A percentile compares a stretch with the other conserved stretches of the same genome.
Evolutionary conservation across 768 basidiomycete species (phyloP).

Genomic region (Tylopilus plumbeoviolaceoides): DNA sequence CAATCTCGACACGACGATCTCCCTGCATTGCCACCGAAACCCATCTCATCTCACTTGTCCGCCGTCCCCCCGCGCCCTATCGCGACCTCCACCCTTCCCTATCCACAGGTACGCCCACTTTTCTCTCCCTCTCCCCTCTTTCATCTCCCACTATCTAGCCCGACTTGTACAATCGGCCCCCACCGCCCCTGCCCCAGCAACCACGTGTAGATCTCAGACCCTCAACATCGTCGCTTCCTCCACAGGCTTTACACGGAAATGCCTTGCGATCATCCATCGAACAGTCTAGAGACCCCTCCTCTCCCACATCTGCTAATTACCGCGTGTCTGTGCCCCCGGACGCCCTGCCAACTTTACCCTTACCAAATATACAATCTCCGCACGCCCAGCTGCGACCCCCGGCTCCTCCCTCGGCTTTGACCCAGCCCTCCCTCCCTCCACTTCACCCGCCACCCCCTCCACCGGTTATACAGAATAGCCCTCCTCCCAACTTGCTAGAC

Average conservation of each 20-base stretch:
- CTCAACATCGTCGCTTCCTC: conserved; percentile 19
- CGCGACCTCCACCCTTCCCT: conserved; percentile 2
- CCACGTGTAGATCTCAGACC: conserved; percentile 20
- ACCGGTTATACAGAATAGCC: conserved; percentile 6
- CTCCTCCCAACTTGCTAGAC: conserved; percentile 61
- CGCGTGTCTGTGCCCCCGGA: conserved; percentile 25
- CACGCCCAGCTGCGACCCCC: conserved; percentile 18
- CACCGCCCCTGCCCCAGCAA: conserved; percentile 31
- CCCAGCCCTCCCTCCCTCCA: conserved; percentile 24
- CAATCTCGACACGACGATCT: conserved; percentile 25
- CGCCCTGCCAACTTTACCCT: conserved; percentile 24
- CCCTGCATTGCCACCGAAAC: conserved; percentile 40
- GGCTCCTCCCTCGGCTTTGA: conserved; percentile 12
- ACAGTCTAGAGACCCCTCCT: conserved; percentile 17
- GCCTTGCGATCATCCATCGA: conserved; percentile 16
- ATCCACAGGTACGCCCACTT: conserved; percentile 21
- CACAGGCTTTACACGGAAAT: conserved; percentile 21
- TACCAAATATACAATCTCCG: conserved; percentile 27
- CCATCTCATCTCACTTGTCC: conserved; percentile 17
- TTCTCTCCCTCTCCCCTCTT: background rate
- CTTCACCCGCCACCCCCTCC: conserved; percentile 15
- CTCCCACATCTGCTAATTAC: conserved; percentile 27
- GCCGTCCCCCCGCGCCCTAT: conserved; percentile 17
- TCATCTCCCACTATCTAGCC: conserved; percentile 13
- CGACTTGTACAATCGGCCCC: conserved; percentile 32